These are phyloP conservation scores for Pseudisothecium myosuroides DNA, from an alignment of 225 moss, liverwort and hornwort species.

Conservation along the genomic window DNA sequence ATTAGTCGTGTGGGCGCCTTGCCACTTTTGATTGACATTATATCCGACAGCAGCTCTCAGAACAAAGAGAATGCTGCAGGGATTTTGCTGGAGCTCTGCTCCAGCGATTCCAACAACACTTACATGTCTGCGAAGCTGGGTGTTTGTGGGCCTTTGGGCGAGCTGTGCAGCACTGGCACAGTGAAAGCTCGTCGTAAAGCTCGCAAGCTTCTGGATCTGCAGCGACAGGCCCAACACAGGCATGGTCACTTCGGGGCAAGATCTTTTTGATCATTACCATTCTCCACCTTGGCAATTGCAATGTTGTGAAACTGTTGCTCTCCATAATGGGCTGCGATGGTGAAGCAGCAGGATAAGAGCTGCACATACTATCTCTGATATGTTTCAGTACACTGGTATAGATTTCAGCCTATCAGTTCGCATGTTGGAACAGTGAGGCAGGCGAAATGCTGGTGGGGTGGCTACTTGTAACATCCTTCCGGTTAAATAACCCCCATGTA, in stretches of 20 bases:
- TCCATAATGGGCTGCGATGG: neutral
- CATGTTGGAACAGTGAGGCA: slow-evolving; percentile 31
- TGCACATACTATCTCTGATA: neutral
- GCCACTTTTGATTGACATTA: slow-evolving; percentile 63
- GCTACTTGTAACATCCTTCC: neutral
- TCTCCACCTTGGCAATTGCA: neutral
- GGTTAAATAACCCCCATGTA: neutral
- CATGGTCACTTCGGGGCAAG: slow-evolving; percentile 29
- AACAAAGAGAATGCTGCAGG: slow-evolving; percentile 84
- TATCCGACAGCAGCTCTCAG: slow-evolving; percentile 51
- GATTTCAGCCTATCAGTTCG: neutral
- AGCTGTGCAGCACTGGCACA: slow-evolving; percentile 70
- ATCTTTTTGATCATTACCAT: slow-evolving; percentile 10
- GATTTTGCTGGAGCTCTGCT: slow-evolving; percentile 68
- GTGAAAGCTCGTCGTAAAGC: slow-evolving; percentile 81
- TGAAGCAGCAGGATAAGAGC: neutral
- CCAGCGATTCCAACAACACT: slow-evolving; percentile 44
- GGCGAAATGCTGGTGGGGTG: slow-evolving; percentile 4
- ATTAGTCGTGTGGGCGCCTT: slow-evolving; percentile 51
- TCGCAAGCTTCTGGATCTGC: slow-evolving; percentile 51
- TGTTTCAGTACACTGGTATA: neutral
- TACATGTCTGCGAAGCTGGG: slow-evolving; percentile 69
- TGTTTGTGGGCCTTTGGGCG: slow-evolving; percentile 70
- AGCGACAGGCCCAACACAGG: slow-evolving; percentile 34
- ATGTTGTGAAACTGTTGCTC: neutral